Base-by-base conservation (phyloP, 1,284 basidiomycete genomes). In the Volvariella volvacea region DNA sequence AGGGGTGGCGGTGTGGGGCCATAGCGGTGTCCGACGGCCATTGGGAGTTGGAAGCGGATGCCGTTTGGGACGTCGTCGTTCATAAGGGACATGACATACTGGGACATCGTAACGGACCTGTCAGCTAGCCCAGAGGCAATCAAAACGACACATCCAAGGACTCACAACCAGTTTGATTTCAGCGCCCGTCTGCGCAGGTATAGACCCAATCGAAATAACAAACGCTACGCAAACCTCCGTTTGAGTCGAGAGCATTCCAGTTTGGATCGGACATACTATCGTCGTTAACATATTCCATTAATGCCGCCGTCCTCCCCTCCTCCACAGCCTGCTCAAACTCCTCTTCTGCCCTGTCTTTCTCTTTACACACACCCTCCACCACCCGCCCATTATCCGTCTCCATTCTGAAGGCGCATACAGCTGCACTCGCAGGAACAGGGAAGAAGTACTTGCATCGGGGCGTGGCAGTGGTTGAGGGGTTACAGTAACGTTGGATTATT, bases 391-490 rank as follows among this genome's bases (percentile, higher is more conserved):
- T 52, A 2, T 52, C 52, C 1, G 48, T 52, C 22, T 44, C 45
- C 53, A 59, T 54, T 17, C 45, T 34, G 43, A 60, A 60, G 15
- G 52, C 47, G 43, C 57, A 59, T 22, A 60, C 47, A 4, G 55
- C 58, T 10, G 55, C 57, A 30, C 49, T 62, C 0, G 71, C 74
- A 1, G 80, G 81, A 1, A 82, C 66, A 1, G 80, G 80, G 50
- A 83, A 82, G 37, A 70, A 63, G 54, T 80, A 83, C 31, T 71
- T 68, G 6, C 73, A 74, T 39, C 69, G 62, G 33, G 59, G 50
- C 0, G 76, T 73, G 0, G 63, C 45, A 12, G 50, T 46, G 12
- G 54, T 48, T 1, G 59, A 58, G 0, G 61, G 48, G 51, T 81
- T 78, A 14, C 44, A 52, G 53, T 72, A 83, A 0, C 52, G 56